Base-by-base conservation (phyloP, 164 flowering plant genomes). In the Protea cynaroides region DNA sequence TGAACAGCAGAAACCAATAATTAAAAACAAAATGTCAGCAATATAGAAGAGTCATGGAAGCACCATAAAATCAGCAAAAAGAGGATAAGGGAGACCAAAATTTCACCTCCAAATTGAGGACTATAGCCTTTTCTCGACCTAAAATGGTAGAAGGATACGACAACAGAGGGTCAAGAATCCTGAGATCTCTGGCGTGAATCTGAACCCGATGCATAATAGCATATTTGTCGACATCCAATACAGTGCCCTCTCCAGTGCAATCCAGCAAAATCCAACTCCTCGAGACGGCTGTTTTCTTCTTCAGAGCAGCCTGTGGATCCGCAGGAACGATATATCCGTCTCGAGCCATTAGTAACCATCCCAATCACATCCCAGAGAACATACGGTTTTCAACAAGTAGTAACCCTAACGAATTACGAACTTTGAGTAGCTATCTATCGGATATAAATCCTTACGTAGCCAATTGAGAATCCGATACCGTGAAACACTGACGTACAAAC, bases 81-180 rank as follows among this genome's bases (percentile, higher is more conserved):
- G 5, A 15, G 17, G n/a, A 2, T 18, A 50, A 56, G 52, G 52
- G 9, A 43, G 40, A 37, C 13, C n/a, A 0, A 24, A 34, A 60
- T 52, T 10, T 44, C 49, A 88, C 98, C 90, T 93, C 98, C 73
- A 93, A 79, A 70, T 90, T 93, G 46, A 93, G 81, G 64, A 93
- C 97, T 66, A 93, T 86, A 21, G 96, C 97, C 61, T 65, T 71
- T 55, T 90, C 98, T 37, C 98, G 84, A 12, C 96, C 98, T 17
- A 93, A 74, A 17, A 93, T 90, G 18, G 92, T 84, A 1, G 98
- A 93, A 43, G 98, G 98, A 66, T 93, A 93, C 4, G 98, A 90
- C 6, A 93, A 67, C 19, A 90, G 58, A 1, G 98, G 98, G 65
- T 93, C 98, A 38, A 93, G 86, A 44, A 93, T 90, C 38, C 98